Evolutionary conservation across 169 alveolate genomes (phyloP).

Genomic region (Eimeria tenella): DNA sequence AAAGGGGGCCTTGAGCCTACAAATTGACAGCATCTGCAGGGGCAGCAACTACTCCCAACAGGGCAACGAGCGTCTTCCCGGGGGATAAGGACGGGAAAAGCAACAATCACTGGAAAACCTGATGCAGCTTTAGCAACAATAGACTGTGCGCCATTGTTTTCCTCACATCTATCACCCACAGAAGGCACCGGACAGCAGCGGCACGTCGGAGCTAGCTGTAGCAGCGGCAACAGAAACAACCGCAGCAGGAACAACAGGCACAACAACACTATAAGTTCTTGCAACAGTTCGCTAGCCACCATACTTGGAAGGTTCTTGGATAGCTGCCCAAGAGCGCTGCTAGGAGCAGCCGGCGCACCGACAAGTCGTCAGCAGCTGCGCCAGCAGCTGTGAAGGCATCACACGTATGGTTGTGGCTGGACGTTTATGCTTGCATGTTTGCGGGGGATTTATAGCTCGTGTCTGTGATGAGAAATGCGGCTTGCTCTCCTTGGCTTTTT

Average conservation of each 20-base stretch:
- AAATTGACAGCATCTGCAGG: neutral
- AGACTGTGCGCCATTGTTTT: too few relatives aligned
- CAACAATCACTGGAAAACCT: neutral
- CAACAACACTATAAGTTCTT: neutral
- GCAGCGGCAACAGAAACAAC: constrained; percentile 7
- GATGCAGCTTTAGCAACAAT: neutral
- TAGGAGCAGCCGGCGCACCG: neutral
- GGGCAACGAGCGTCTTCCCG: neutral
- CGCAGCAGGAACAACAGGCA: neutral
- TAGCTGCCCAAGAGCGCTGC: too few relatives aligned
- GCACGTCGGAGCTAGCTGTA: neutral
- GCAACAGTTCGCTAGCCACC: neutral
- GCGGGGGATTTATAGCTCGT: neutral
- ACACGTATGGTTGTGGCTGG: neutral
- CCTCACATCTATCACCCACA: too few relatives aligned
- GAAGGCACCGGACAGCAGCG: too few relatives aligned
- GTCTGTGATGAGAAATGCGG: neutral
- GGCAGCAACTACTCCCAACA: neutral
- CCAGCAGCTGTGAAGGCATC: neutral
- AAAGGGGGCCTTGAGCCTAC: too few relatives aligned
- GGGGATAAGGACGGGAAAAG: neutral
- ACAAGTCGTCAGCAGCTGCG: neutral
- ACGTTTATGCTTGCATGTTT: neutral
- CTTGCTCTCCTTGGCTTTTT: neutral
- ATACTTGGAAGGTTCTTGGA: neutral